A percentile compares a stretch with the other conserved stretches of the same genome.
Evolutionary conservation across 1,284 basidiomycete species (phyloP).

Genomic region (Takashimella koratensis): DNA sequence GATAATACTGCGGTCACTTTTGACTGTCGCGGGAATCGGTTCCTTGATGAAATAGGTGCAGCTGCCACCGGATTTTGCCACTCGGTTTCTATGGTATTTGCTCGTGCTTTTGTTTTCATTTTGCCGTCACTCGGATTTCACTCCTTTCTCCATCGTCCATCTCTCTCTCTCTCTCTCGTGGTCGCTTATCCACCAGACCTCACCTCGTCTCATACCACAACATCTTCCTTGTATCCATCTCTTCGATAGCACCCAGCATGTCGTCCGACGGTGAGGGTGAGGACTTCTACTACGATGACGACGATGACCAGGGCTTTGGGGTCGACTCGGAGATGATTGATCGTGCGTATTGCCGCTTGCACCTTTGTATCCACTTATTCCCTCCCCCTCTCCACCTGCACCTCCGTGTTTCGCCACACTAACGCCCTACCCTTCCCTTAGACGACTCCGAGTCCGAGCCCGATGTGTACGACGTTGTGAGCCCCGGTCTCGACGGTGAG

Average conservation of each 20-base stretch:
- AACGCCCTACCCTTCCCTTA: slow-evolving; percentile 10
- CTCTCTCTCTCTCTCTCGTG: too few relatives aligned
- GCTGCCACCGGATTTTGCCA: too few relatives aligned
- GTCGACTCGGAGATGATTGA: background rate
- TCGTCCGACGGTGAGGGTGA: slow-evolving; percentile 47
- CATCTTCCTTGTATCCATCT: background rate
- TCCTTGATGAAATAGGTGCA: too few relatives aligned
- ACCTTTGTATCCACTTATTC: background rate
- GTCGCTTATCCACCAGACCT: too few relatives aligned
- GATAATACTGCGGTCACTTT: too few relatives aligned
- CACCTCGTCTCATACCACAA: too few relatives aligned
- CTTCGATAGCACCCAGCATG: slow-evolving; percentile 22
- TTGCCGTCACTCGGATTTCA: too few relatives aligned
- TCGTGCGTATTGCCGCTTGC: too few relatives aligned
- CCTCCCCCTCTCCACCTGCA: background rate
- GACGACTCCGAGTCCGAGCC: slow-evolving; percentile 36
- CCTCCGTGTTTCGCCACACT: background rate
- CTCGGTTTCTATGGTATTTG: too few relatives aligned
- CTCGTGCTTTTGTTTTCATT: too few relatives aligned
- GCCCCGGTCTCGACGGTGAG: slow-evolving; percentile 44
- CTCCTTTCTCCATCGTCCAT: too few relatives aligned
- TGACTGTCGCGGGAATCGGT: too few relatives aligned
- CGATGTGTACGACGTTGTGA: slow-evolving; percentile 42
- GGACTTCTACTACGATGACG: slow-evolving; percentile 35
- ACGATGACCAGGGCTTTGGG: slow-evolving; percentile 19